Evolutionary conservation across 176 grass and related monocot species (phyloP).

Genomic region (Phoenix roebelenii): DNA sequence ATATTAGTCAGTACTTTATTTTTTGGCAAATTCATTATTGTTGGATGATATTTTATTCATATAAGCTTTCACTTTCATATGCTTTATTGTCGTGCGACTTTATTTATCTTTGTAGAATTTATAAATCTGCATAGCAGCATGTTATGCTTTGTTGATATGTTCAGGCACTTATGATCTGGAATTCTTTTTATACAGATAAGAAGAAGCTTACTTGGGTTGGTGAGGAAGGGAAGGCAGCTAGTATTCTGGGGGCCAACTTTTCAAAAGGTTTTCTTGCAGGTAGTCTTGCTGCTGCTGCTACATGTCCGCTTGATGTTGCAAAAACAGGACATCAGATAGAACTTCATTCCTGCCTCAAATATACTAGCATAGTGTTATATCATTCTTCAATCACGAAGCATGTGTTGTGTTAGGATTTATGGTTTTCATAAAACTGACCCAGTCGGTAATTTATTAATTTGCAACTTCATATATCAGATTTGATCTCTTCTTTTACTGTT

Average conservation of each 20-base stretch:
- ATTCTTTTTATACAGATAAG: slow-evolving; percentile 42
- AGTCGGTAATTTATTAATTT: not conserved
- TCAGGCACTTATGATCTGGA: not conserved
- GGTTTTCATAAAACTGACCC: too few relatives aligned
- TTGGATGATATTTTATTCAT: too few relatives aligned
- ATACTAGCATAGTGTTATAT: too few relatives aligned
- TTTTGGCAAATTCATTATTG: too few relatives aligned
- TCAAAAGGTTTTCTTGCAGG: slow-evolving; percentile 72
- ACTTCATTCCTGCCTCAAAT: slow-evolving; percentile 18
- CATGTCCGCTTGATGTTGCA: slow-evolving; percentile 88
- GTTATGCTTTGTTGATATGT: too few relatives aligned
- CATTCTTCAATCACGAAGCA: too few relatives aligned
- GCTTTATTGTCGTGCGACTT: not conserved
- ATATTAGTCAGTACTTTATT: too few relatives aligned
- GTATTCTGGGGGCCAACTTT: slow-evolving; percentile 65
- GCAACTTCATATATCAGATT: not conserved
- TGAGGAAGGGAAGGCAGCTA: slow-evolving; percentile 42
- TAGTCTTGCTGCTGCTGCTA: slow-evolving; percentile 57
- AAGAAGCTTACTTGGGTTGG: slow-evolving; percentile 35
- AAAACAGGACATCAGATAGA: slow-evolving; percentile 86
- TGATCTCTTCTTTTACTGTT: not conserved
- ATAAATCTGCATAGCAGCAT: too few relatives aligned
- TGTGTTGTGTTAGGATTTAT: too few relatives aligned
- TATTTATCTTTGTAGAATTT: not conserved
- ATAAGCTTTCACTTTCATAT: not conserved